These are phyloP conservation scores for Herpetomonas samuelpessoai DNA, from an alignment of 208 protist genomes.

Conservation along the genomic window DNA sequence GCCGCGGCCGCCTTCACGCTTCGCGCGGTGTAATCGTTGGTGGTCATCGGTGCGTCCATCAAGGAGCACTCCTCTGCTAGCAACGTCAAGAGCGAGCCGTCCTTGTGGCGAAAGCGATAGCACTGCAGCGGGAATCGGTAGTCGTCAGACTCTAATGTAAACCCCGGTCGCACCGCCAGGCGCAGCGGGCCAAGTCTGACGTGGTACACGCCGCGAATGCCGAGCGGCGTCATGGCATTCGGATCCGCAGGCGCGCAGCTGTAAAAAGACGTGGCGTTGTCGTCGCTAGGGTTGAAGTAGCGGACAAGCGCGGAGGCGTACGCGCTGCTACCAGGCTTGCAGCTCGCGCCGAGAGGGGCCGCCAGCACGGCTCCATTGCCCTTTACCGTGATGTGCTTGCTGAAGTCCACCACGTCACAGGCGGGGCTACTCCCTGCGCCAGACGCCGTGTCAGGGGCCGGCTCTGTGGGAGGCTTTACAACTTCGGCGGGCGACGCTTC, in stretches of 20 bases:
- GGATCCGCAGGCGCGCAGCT: background rate
- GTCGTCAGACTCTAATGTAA: slow-evolving; percentile 18
- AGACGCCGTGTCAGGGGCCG: too few relatives aligned
- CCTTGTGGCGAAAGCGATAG: slow-evolving; percentile 45
- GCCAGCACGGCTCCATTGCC: too few relatives aligned
- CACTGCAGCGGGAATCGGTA: slow-evolving; percentile 47
- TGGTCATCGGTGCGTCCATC: slow-evolving; percentile 18
- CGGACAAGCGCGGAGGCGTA: background rate
- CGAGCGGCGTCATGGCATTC: background rate
- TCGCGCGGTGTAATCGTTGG: slow-evolving; percentile 33
- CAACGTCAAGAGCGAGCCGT: slow-evolving; percentile 46
- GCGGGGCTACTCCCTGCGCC: too few relatives aligned
- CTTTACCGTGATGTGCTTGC: too few relatives aligned
- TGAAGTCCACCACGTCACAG: too few relatives aligned
- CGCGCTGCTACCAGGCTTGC: background rate
- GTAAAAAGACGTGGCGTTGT: background rate
- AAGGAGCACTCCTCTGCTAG: slow-evolving; percentile 38
- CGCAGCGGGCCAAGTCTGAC: slow-evolving; percentile 33
- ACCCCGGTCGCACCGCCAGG: slow-evolving; percentile 20
- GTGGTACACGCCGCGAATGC: background rate
- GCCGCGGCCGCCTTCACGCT: slow-evolving; percentile 24
- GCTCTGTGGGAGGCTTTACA: too few relatives aligned
- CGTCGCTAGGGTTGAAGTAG: background rate
- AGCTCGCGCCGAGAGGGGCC: too few relatives aligned
- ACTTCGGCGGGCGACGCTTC: too few relatives aligned